Base-by-base conservation (phyloP, 2,329 filamentous ascomycete species). In the Falciphora oryzae region DNA sequence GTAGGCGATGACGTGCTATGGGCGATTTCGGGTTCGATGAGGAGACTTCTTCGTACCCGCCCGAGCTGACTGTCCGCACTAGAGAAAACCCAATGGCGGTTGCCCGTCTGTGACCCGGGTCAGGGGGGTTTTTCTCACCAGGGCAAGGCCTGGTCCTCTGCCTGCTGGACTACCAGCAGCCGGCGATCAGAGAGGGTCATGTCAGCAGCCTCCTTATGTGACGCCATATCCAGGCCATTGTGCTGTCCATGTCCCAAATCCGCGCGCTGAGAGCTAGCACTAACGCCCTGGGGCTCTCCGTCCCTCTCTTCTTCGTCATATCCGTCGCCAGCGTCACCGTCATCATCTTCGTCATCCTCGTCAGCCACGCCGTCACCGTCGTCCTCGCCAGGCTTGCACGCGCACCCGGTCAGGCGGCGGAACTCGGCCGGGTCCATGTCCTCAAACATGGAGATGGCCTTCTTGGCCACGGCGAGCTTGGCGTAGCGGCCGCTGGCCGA, bases 401-500 rank as follows among this genome's bases (percentile, higher is more conserved):
- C 75, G 70, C 93, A 96, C 1, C 78, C 77, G 71, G 85, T 91
- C 68, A 74, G 77, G 63, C 73, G 73, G 67, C 84, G 80, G 66
- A 90, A 96, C 64, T 88, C 83, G 11, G 80, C 80, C 8, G 80
- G 75, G 3, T 70, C 71, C 70, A 86, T 74, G 0, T 69, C 75
- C 61, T 79, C 71, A 44, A 89, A 66, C 65, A 74, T 72, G 3
- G 77, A 74, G 62, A 90, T 68, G 1, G 87, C 88, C 67, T 78
- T 77, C 68, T 86, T 84, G 16, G 89, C 88, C 0, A 85, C 89
- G 16, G 80, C 80, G 5, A 90, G 75, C 75, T 93, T 93, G 0
- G 91, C 92, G 75, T 93, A 90, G 60, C 90, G 82, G 0, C 85
- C 84, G 62, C 87, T 92, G 68, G 81, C 84, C 1, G 85, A 85